Conservation (phyloP, 163 green algal species). For the Prototheca wickerhamii region DNA sequence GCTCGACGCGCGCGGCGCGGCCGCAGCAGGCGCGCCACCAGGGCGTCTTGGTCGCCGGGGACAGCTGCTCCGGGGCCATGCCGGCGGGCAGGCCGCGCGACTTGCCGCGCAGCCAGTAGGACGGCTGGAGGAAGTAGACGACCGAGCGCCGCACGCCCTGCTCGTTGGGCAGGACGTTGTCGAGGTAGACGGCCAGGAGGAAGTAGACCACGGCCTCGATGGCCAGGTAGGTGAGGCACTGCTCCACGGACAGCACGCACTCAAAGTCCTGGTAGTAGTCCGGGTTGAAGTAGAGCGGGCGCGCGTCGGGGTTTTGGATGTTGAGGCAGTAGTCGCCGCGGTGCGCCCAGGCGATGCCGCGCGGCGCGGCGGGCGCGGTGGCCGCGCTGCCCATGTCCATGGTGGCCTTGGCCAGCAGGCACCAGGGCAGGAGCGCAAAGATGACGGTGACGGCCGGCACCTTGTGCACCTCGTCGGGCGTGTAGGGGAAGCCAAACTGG, state of each 20-base stretch:
- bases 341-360: constrained; percentile 51
- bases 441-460: constrained; percentile 39
- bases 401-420: constrained; percentile 74
- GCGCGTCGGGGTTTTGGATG: constrained; percentile 26
- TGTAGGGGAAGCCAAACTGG: constrained; percentile 68
- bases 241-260: constrained; percentile 58
- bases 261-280: constrained; percentile 51
- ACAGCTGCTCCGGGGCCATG: too few species aligned
- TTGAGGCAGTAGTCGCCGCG: constrained; percentile 41
- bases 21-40: neutral
- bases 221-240: constrained; percentile 27
- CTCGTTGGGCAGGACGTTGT: constrained; percentile 68
- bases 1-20: constrained; percentile 4
- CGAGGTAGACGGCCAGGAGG: constrained; percentile 25
- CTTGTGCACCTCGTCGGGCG: constrained; percentile 41
- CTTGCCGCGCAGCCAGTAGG: constrained; percentile 55
- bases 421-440: constrained; percentile 75
- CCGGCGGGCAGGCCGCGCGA: neutral
- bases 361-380: constrained; percentile 24
- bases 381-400: constrained; percentile 69
- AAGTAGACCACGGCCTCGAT: constrained; percentile 13
- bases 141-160: constrained; percentile 37
- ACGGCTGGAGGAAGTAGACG: constrained; percentile 65
- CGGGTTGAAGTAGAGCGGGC: constrained; percentile 22
- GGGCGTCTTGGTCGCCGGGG: too few species aligned